These are phyloP conservation scores for Prototheca wickerhamii DNA, from an alignment of 163 green algal species.

Conservation along the genomic window DNA sequence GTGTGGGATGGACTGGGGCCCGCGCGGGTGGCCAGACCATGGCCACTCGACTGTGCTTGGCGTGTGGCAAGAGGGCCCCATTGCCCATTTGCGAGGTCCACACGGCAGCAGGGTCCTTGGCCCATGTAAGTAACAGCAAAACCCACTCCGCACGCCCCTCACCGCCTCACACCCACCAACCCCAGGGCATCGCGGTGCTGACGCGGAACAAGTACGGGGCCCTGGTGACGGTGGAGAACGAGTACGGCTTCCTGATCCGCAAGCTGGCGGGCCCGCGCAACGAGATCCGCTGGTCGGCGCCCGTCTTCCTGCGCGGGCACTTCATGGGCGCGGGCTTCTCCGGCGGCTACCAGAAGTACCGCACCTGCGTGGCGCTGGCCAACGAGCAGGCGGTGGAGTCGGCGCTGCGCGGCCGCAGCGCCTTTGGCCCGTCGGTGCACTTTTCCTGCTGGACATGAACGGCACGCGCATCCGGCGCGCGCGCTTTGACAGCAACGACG, in stretches of 20 bases:
- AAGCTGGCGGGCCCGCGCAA: neutral
- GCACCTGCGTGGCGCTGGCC: constrained; percentile 15
- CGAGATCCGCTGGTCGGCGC: neutral
- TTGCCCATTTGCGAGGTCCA: no score
- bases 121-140: neutral
- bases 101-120: no score
- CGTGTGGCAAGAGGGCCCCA: no score
- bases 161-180: neutral
- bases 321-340: neutral
- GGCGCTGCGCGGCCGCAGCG: neutral
- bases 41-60: no score
- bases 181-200: neutral
- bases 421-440: neutral
- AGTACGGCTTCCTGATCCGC: neutral
- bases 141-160: neutral
- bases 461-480: constrained; percentile 5
- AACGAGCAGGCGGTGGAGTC: constrained; percentile 11
- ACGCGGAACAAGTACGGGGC: neutral
- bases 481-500: neutral
- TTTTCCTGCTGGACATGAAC: constrained; percentile 17
- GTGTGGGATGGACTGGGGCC: no score
- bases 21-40: no score
- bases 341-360: constrained; percentile 6
- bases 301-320: neutral
- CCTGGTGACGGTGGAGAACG: neutral